Conservation (phyloP, 208 protist species). For the Wallacemonas sp. region DNA sequence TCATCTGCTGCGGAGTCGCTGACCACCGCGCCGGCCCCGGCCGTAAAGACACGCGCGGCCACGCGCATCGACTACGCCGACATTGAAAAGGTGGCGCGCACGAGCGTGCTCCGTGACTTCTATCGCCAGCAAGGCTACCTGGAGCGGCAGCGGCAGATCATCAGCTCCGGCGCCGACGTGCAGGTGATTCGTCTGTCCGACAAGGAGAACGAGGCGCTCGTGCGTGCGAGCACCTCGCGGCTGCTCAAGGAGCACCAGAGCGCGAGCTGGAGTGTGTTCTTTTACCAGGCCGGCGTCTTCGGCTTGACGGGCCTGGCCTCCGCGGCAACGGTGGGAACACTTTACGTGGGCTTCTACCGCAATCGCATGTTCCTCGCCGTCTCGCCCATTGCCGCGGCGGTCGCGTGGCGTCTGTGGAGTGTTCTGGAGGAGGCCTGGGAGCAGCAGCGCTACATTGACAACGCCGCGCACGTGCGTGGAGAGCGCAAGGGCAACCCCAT, state of each 20-base stretch:
- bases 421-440: slow-evolving; percentile 74
- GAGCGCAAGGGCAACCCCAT: slow-evolving; percentile 78
- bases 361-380: slow-evolving; percentile 74
- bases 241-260: slow-evolving; percentile 77
- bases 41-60: slow-evolving; percentile 41
- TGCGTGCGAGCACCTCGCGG: slow-evolving; percentile 53
- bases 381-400: slow-evolving; percentile 53
- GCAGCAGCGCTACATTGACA: slow-evolving; percentile 80
- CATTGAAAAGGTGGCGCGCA: slow-evolving; percentile 45
- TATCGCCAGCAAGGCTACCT: slow-evolving; percentile 44
- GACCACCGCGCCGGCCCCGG: slow-evolving; percentile 48
- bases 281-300: slow-evolving; percentile 79
- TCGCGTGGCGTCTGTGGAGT: slow-evolving; percentile 78
- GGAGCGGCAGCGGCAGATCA: slow-evolving; percentile 23
- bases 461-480: slow-evolving; percentile 64
- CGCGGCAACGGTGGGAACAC: slow-evolving; percentile 47
- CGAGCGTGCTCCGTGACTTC: slow-evolving; percentile 67
- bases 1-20: slow-evolving; percentile 42
- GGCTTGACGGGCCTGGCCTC: slow-evolving; percentile 63
- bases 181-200: slow-evolving; percentile 47
- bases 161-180: slow-evolving; percentile 39
- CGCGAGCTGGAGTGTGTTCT: slow-evolving; percentile 59
- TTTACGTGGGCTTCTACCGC: slow-evolving; percentile 69
- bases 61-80: slow-evolving; percentile 58
- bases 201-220: slow-evolving; percentile 19